Evolutionary conservation across 176 grass and related monocot genomes (phyloP).

Genomic region (Cenchrus purpureus): DNA sequence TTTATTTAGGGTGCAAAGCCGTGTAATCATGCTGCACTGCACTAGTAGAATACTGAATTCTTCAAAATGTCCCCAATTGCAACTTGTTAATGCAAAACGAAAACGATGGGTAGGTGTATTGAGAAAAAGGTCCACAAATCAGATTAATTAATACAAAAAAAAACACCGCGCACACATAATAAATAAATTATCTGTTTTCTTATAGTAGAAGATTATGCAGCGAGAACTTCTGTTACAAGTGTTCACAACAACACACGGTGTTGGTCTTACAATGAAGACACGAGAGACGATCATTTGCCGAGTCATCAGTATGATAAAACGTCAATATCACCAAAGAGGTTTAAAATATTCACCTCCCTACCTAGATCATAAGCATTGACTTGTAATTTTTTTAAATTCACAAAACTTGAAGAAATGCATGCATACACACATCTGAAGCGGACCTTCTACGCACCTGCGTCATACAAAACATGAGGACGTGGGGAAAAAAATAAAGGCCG

Average conservation of each 20-base stretch:
- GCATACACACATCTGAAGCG: neutral
- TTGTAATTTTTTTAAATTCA: neutral
- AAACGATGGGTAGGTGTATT: neutral
- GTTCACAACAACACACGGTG: neutral
- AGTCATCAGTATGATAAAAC: neutral
- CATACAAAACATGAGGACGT: conserved; percentile 30
- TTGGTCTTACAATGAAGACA: neutral
- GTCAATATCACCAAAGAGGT: neutral
- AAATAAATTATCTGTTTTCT: neutral
- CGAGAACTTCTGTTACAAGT: too few species aligned
- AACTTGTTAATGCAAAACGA: neutral
- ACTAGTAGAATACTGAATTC: neutral
- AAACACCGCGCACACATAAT: neutral
- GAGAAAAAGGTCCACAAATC: neutral
- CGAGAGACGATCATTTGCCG: neutral
- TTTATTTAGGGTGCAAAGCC: conserved; percentile 3
- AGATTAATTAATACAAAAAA: neutral
- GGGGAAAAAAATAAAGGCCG: neutral
- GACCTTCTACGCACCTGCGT: conserved; percentile 35
- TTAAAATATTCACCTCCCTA: neutral
- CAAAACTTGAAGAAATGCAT: neutral
- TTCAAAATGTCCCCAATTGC: neutral
- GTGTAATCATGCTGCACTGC: conserved; percentile 13
- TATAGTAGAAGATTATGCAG: too few species aligned
- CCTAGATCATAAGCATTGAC: conserved; percentile 3